These are phyloP conservation scores for Aspergillus coremiiformis DNA, from an alignment of 495 filamentous ascomycete species.

Conservation along the genomic window DNA sequence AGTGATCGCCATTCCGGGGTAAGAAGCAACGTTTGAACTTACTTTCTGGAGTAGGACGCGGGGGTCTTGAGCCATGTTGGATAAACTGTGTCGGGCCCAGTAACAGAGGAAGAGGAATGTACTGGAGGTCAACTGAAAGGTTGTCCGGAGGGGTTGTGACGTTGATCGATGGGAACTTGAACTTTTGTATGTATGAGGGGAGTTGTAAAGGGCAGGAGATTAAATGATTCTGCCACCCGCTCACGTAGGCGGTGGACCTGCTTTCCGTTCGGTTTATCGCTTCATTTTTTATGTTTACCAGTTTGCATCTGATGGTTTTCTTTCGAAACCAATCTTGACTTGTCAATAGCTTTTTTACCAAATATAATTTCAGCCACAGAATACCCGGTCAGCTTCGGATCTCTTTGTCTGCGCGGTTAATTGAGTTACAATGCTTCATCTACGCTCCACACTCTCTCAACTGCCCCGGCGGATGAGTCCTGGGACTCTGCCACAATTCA, in stretches of 20 bases:
- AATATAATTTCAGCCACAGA: too few relatives aligned
- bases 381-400: background rate
- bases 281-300: background rate
- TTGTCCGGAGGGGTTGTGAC: background rate
- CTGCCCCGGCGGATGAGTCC: conserved; percentile 12
- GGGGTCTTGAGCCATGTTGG: conserved; percentile 45
- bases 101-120: background rate
- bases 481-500: conserved; percentile 2
- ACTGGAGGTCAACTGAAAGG: conserved; percentile 1
- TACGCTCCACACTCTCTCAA: conserved; percentile 14
- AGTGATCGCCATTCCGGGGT: conserved; percentile 28
- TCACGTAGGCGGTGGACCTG: conserved; percentile 6
- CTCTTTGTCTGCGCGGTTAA: background rate
- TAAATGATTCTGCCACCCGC: background rate
- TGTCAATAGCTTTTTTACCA: background rate
- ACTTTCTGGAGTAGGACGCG: conserved; percentile 54
- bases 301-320: too few relatives aligned
- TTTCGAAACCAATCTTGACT: background rate
- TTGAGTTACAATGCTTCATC: conserved; percentile 2
- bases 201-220: background rate
- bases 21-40: conserved; percentile 13
- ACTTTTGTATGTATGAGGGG: background rate
- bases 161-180: background rate
- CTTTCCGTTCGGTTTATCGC: background rate
- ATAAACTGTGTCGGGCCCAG: background rate